A percentile compares a stretch with the other conserved stretches of the same genome.
phyloP scores from a whole-genome alignment of 805 yeast genomes.

The Scheffersomyces coipomensis region DNA sequence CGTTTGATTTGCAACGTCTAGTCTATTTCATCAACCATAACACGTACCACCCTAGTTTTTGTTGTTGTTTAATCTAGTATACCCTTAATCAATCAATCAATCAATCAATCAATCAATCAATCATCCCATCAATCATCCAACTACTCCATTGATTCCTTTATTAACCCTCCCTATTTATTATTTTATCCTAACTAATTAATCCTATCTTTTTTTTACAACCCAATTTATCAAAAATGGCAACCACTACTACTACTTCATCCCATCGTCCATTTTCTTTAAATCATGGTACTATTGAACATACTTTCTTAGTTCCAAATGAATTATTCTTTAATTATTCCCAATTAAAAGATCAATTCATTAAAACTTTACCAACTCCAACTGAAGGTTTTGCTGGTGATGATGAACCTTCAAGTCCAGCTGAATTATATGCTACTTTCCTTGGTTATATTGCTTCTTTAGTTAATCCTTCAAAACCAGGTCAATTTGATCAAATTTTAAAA shows the following conservation, averaged over 20 bases:
- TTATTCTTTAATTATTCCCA: conserved; percentile 80
- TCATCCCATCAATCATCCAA: background rate
- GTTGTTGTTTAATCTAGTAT: too few relatives aligned
- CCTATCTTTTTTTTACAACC: too few relatives aligned
- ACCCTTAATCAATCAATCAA: background rate
- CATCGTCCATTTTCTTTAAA: conserved; percentile 76
- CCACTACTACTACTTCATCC: conserved; percentile 9
- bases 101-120: background rate
- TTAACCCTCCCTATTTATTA: background rate
- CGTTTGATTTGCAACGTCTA: too few relatives aligned
- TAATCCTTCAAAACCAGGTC: conserved; percentile 46
- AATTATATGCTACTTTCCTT: conserved; percentile 78
- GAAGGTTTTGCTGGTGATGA: conserved; percentile 84
- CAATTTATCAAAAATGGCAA: background rate
- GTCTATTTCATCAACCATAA: too few relatives aligned
- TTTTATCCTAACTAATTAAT: background rate
- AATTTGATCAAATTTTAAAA: conserved; percentile 66
- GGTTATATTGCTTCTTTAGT: conserved; percentile 62
- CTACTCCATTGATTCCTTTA: background rate
- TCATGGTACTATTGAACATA: conserved; percentile 87
- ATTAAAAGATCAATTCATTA: conserved; percentile 80
- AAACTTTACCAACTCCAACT: conserved; percentile 73
- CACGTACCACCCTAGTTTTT: too few relatives aligned
- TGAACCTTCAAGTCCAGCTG: conserved; percentile 86
- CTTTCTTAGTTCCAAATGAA: conserved; percentile 80